A percentile compares a stretch with the other conserved stretches of the same genome.
phyloP scores from a whole-genome alignment of 164 flowering plant genomes.

The Magnolia kwangsiensis region DNA sequence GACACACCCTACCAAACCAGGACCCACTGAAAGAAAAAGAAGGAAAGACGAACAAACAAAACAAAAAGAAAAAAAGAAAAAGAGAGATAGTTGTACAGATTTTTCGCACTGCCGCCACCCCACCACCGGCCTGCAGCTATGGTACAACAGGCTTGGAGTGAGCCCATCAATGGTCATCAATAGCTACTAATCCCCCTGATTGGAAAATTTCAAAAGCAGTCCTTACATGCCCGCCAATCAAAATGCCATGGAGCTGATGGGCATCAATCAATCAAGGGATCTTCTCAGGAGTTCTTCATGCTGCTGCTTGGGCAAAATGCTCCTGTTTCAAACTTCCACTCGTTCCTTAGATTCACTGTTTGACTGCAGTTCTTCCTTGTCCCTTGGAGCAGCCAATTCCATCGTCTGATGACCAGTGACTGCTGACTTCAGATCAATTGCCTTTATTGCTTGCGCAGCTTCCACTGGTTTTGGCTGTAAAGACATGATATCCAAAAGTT shows the following conservation, averaged over 20 bases:
- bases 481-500: neutral
- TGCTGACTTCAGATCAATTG: slow-evolving; percentile 2
- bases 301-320: neutral
- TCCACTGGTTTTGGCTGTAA: slow-evolving; percentile 9
- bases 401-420: neutral
- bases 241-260: slow-evolving; percentile 1
- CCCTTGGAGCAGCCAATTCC: slow-evolving; percentile 1
- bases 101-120: neutral
- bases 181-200: neutral
- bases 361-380: slow-evolving; percentile 3
- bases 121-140: neutral
- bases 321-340: neutral
- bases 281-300: neutral
- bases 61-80: neutral
- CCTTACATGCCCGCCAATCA: neutral
- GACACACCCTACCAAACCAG: neutral
- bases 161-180: neutral
- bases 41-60: no score
- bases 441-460: neutral
- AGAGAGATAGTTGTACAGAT: neutral
- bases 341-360: slow-evolving; percentile 7
- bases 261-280: neutral
- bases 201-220: neutral
- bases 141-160: neutral
- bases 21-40: neutral